Evolutionary conservation across 257 asterid species (phyloP).

Genomic region (Marsdenia floribunda): DNA sequence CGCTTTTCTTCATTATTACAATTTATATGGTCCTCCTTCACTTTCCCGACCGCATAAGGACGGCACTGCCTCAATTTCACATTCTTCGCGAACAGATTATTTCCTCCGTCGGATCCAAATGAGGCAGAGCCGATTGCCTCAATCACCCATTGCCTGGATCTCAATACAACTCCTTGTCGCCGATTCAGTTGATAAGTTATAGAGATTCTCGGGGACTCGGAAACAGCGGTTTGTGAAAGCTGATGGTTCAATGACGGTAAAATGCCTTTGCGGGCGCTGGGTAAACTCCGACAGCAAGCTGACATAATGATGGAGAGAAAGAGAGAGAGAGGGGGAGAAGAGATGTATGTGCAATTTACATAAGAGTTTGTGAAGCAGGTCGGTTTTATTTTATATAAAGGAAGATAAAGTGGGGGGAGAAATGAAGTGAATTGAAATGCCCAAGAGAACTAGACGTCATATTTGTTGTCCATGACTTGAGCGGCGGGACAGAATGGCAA

Average conservation of each 20-base stretch:
- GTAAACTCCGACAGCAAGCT: not conserved
- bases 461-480: no score
- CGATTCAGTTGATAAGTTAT: not conserved
- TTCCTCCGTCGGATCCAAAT: conserved; percentile 1
- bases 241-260: conserved; percentile 5
- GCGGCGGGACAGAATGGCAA: no score
- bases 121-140: not conserved
- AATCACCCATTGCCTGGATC: conserved; percentile 14
- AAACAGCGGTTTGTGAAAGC: not conserved
- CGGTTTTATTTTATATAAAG: no score
- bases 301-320: conserved; percentile 4
- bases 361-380: no score
- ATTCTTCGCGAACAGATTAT: conserved; percentile 1
- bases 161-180: conserved; percentile 2
- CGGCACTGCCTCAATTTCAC: conserved; percentile 12
- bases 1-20: conserved; percentile 17
- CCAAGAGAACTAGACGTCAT: no score
- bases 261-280: not conserved
- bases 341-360: not conserved
- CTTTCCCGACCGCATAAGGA: conserved; percentile 29
- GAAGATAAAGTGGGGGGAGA: no score
- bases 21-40: conserved; percentile 24
- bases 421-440: no score
- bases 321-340: not conserved
- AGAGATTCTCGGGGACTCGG: not conserved